Evolutionary conservation across 2,329 filamentous ascomycete species (phyloP).

Genomic region (Trichoderma sp.): DNA sequence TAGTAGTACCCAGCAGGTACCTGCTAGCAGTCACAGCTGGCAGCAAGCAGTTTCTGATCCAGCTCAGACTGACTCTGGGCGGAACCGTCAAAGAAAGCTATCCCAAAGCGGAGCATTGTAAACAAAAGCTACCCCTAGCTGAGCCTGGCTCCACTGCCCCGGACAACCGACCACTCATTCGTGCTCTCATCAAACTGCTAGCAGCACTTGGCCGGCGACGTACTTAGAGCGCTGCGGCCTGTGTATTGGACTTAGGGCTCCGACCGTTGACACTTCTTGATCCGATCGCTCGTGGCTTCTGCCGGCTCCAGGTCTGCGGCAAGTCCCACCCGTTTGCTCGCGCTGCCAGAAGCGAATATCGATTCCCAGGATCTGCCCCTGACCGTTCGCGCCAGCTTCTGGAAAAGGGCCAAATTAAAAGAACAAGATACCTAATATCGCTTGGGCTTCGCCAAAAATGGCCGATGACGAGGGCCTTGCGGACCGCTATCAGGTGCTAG

Average conservation of each 20-base stretch:
- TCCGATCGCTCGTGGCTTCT: constrained; percentile 21
- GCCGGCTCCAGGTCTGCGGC: constrained; percentile 9
- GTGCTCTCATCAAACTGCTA: constrained; percentile 31
- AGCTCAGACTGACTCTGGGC: neutral
- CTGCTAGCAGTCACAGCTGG: neutral
- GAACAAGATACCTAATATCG: constrained; percentile 11
- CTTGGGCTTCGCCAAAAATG: constrained; percentile 47
- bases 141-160: constrained; percentile 41
- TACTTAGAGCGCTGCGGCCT: neutral
- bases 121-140: constrained; percentile 47
- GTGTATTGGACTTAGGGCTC: constrained; percentile 11
- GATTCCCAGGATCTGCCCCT: constrained; percentile 7
- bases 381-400: neutral
- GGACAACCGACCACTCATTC: constrained; percentile 23
- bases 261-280: constrained; percentile 1
- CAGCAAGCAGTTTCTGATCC: neutral
- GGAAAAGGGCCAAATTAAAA: neutral
- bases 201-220: constrained; percentile 26
- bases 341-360: constrained; percentile 16
- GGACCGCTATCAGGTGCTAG: constrained; percentile 88
- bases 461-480: constrained; percentile 68
- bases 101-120: constrained; percentile 47
- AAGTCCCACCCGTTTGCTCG: constrained; percentile 15
- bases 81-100: constrained; percentile 32
- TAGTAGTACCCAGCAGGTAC: neutral